Conservation (phyloP, 1,139 yeast species). For the Magnusiomyces suaveolens region DNA sequence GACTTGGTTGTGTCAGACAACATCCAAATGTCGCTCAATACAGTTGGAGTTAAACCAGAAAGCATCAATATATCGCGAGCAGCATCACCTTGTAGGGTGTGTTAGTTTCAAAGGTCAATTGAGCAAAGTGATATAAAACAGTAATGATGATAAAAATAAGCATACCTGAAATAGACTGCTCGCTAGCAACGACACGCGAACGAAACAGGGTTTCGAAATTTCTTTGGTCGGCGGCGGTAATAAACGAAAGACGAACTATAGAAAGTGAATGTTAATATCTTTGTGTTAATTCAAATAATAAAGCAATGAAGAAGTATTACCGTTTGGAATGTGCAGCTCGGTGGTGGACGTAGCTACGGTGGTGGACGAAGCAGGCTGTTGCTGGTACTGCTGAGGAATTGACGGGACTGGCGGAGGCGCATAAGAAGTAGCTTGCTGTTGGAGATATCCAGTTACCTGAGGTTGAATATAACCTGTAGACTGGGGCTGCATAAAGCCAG, state of each 20-base stretch:
- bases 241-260: constrained; percentile 62
- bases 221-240: constrained; percentile 74
- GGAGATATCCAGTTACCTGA: constrained; percentile 19
- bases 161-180: constrained; percentile 58
- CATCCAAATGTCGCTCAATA: constrained; percentile 84
- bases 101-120: background rate
- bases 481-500: constrained; percentile 13
- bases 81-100: constrained; percentile 35
- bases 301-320: constrained; percentile 31
- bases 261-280: background rate
- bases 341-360: constrained; percentile 25
- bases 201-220: constrained; percentile 77
- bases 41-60: constrained; percentile 66
- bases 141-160: background rate
- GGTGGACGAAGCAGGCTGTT: constrained; percentile 16
- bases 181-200: constrained; percentile 67
- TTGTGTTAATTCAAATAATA: constrained; percentile 16
- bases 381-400: constrained; percentile 13
- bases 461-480: constrained; percentile 9
- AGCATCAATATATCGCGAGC: constrained; percentile 74
- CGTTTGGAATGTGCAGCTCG: constrained; percentile 24
- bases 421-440: constrained; percentile 8
- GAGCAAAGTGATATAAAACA: background rate
- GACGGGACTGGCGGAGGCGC: constrained; percentile 14
- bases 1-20: constrained; percentile 79